These are phyloP conservation scores for Amanita exitialis DNA, from an alignment of 768 basidiomycete species.

Conservation along the genomic window DNA sequence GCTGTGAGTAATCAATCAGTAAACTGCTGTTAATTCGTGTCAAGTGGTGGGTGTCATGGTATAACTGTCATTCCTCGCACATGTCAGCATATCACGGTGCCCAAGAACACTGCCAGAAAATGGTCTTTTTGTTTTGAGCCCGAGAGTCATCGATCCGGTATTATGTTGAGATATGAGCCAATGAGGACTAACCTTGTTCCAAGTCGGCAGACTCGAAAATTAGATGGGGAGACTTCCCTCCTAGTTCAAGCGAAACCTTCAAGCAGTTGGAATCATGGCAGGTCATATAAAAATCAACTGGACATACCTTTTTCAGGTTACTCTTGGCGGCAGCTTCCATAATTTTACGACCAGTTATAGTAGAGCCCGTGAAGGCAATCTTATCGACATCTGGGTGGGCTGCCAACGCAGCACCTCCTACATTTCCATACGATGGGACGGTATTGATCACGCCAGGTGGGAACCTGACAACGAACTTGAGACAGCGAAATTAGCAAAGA, in stretches of 20 bases:
- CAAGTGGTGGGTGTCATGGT: neutral
- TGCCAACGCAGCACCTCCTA: slow-evolving; percentile 81
- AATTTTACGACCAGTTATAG: slow-evolving; percentile 79
- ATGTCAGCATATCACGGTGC: neutral
- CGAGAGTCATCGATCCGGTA: too few species aligned
- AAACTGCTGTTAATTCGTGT: neutral
- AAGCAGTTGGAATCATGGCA: neutral
- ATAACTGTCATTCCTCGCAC: neutral
- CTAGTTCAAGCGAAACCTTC: slow-evolving; percentile 84
- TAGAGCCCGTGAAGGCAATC: slow-evolving; percentile 92
- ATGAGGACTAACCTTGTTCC: slow-evolving; percentile 52
- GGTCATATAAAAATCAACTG: neutral
- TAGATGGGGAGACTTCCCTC: slow-evolving; percentile 86
- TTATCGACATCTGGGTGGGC: slow-evolving; percentile 84
- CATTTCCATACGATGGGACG: slow-evolving; percentile 69
- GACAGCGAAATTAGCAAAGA: slow-evolving; percentile 8
- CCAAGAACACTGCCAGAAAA: too few species aligned
- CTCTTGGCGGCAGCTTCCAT: slow-evolving; percentile 88
- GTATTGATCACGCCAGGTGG: slow-evolving; percentile 90
- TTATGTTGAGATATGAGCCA: neutral
- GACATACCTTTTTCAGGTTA: slow-evolving; percentile 80
- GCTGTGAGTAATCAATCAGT: slow-evolving; percentile 27
- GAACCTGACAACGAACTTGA: slow-evolving; percentile 37
- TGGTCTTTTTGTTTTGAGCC: too few species aligned
- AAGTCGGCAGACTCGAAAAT: slow-evolving; percentile 89